Evolutionary conservation across 495 filamentous ascomycete genomes (phyloP), one percentile per base, ranked within the genome.

Genomic region (Neurospora intermedia): DNA sequence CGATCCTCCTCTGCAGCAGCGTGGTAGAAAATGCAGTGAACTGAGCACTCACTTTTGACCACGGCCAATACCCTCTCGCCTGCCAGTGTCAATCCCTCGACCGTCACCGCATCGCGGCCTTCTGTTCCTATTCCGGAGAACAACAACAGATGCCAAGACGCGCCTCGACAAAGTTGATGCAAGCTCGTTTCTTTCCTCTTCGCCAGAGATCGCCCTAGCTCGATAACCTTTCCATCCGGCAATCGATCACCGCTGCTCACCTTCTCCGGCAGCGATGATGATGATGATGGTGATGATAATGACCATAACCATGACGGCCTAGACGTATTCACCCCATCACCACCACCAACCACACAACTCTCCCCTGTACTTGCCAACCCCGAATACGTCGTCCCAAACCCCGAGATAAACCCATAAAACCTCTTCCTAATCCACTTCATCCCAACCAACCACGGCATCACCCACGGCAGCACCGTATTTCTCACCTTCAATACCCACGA

Each of bases 321-420:
- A n/a, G 43, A 54, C 4, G 20, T 54, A 4, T 13, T 59, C 48
- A 13, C 27, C 48, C 48, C 48, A 76, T 78, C 1, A 83, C 82
- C 35, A 38, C 35, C 40, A 82, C 1, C 48, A 4, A 48, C 45
- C 18, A 48, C 45, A 48, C n/a, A 18, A 18, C 43, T 48, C n/a
- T 48, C 45, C n/a, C 45, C 72, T 15, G 75, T 72, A 27, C 80
- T 80, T 11, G 75, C 71, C 23, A 20, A 59, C 15, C 13, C 6
- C 39, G 39, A 20, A 54, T 86, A 86, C 11, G 54, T 77, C 40
- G 84, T 78, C 5, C 78, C 81, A 40, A 86, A 76, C 74, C 82
- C 76, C 4, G 81, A 81, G 27, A 85, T 76, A 71, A 83, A 84
- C 16, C 71, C 70, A 69, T 81, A 83, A 31, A 80, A 71, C 31